A percentile compares a stretch with the other conserved stretches of the same genome.
These are phyloP conservation scores for Monosporozyma yasuniensis DNA, from an alignment of 805 yeast species.

Conservation along the genomic window DNA sequence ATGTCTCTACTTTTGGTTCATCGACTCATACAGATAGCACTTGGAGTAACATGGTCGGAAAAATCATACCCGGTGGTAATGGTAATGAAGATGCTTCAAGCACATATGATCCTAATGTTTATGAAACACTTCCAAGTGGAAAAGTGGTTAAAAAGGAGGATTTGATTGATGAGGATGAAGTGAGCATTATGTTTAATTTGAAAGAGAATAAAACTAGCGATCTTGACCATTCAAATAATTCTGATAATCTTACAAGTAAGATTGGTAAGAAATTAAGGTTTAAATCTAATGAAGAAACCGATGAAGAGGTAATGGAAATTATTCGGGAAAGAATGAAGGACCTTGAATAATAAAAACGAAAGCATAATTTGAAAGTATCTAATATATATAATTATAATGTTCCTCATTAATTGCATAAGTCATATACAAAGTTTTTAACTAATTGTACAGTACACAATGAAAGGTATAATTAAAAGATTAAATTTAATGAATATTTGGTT, in stretches of 20 bases:
- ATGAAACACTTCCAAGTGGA: conserved; percentile 70
- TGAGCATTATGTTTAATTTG: not conserved
- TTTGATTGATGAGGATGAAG: conserved; percentile 1
- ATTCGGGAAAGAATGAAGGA: conserved; percentile 41
- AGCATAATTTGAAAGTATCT: not conserved
- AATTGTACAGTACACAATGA: no score
- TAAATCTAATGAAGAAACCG: conserved; percentile 22
- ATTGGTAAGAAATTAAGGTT: conserved; percentile 33
- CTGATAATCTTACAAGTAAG: conserved; percentile 7
- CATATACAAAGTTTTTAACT: not conserved
- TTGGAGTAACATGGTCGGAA: not conserved
- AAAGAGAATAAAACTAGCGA: not conserved
- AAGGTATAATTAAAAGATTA: not conserved
- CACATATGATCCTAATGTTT: conserved; percentile 20
- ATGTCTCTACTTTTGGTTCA: not conserved
- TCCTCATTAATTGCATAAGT: not conserved
- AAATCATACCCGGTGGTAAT: not conserved
- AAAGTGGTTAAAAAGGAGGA: conserved; percentile 41
- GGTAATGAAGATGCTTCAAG: not conserved
- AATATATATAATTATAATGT: no score
- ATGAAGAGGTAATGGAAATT: conserved; percentile 45
- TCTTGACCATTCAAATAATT: not conserved
- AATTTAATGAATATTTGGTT: not conserved
- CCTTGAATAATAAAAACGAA: conserved; percentile 20
- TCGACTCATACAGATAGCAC: not conserved